phyloP scores from a whole-genome alignment of 805 yeast genomes.

The Starmerella sirachaensis region DNA sequence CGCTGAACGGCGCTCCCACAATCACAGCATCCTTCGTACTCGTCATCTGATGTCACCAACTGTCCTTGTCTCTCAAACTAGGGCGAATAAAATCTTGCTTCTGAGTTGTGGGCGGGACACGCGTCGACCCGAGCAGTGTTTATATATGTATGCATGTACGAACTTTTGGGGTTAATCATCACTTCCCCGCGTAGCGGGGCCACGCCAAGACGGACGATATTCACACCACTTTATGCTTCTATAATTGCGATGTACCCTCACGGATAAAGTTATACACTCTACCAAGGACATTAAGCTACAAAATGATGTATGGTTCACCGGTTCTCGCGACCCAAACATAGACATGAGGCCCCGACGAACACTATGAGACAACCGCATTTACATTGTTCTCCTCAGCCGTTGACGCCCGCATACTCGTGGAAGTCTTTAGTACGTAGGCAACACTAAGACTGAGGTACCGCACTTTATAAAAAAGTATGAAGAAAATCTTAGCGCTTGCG shows the following conservation, averaged over 20 bases:
- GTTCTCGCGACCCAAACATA: constrained; percentile 23
- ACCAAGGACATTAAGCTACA: background rate
- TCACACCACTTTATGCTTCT: no score
- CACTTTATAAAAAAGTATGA: constrained; percentile 15
- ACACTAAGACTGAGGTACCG: constrained; percentile 26
- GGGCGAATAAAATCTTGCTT: no score
- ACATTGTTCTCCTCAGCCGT: constrained; percentile 19
- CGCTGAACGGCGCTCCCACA: constrained; percentile 83
- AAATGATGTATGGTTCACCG: constrained; percentile 24
- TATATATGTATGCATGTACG: no score
- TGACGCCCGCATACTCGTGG: constrained; percentile 25
- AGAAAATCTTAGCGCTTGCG: background rate
- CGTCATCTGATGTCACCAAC: no score
- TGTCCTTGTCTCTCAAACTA: no score
- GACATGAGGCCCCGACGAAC: constrained; percentile 22
- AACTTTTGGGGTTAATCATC: no score
- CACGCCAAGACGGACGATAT: no score
- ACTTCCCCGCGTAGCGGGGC: no score
- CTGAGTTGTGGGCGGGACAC: no score
- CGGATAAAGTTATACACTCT: no score
- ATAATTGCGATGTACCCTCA: no score
- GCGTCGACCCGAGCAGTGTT: no score
- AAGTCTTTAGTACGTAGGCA: constrained; percentile 21
- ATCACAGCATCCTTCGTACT: constrained; percentile 27
- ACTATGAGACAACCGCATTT: constrained; percentile 24